Conservation (phyloP, 2,329 filamentous ascomycete genomes). For the Zymoseptoria passerinii region DNA sequence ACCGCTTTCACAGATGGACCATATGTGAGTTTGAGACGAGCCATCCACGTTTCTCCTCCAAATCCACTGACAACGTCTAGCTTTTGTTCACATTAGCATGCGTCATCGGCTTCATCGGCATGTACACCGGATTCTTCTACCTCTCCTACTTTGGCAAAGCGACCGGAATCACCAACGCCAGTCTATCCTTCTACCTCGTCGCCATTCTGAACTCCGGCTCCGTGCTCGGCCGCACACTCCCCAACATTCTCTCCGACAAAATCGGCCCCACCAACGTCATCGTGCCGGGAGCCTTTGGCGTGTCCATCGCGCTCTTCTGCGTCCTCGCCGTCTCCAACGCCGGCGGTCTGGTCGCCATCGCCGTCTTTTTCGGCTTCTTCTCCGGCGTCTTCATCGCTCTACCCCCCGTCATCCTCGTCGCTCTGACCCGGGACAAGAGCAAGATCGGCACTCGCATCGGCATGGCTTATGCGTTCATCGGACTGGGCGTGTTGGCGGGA, state of each 20-base stretch:
- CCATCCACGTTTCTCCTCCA: neutral
- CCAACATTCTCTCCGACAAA: slow-evolving; percentile 33
- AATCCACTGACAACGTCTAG: slow-evolving; percentile 3
- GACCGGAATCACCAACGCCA: slow-evolving; percentile 24
- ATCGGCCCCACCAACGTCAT: slow-evolving; percentile 34
- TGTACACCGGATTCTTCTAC: slow-evolving; percentile 36
- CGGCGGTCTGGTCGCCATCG: slow-evolving; percentile 29
- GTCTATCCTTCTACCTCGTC: slow-evolving; percentile 36
- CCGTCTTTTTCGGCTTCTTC: slow-evolving; percentile 37
- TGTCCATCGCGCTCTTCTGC: slow-evolving; percentile 31
- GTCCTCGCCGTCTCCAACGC: slow-evolving; percentile 30
- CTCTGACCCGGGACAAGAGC: slow-evolving; percentile 34
- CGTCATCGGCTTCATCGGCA: slow-evolving; percentile 35
- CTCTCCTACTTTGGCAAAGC: slow-evolving; percentile 32
- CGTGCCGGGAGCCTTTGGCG: slow-evolving; percentile 25
- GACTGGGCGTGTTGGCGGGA: slow-evolving; percentile 30
- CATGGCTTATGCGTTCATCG: slow-evolving; percentile 28
- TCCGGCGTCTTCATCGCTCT: slow-evolving; percentile 38
- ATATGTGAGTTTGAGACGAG: slow-evolving; percentile 18
- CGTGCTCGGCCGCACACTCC: slow-evolving; percentile 34
- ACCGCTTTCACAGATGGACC: slow-evolving; percentile 34
- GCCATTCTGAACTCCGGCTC: slow-evolving; percentile 37
- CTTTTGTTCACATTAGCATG: slow-evolving; percentile 29
- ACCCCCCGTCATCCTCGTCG: slow-evolving; percentile 34
- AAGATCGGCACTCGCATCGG: slow-evolving; percentile 33